These are phyloP conservation scores for Penicillium manginii DNA, from an alignment of 495 filamentous ascomycete genomes.

Conservation along the genomic window DNA sequence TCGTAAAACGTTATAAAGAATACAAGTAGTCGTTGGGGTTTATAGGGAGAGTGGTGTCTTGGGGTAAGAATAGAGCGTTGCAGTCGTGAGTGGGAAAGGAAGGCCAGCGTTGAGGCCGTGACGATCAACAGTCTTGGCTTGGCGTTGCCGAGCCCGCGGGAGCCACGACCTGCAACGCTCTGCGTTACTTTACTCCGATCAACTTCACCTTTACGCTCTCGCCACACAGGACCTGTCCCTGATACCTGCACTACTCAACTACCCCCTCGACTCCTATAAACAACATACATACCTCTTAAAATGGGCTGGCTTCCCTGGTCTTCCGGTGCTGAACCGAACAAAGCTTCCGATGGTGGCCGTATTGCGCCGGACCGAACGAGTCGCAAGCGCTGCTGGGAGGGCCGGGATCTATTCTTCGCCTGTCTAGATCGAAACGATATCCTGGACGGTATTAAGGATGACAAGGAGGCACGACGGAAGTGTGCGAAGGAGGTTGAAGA, in stretches of 20 bases:
- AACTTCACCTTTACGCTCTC: background rate
- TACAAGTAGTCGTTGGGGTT: background rate
- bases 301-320: constrained; percentile 53
- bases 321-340: constrained; percentile 45
- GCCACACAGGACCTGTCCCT: background rate
- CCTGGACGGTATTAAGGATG: constrained; percentile 78
- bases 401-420: constrained; percentile 80
- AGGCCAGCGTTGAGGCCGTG: constrained; percentile 15
- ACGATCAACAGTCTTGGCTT: constrained; percentile 35
- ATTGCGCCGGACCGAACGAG: constrained; percentile 77
- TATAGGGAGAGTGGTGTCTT: background rate
- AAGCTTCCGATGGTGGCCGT: constrained; percentile 62
- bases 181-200: background rate
- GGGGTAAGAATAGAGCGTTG: constrained; percentile 1
- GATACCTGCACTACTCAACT: background rate
- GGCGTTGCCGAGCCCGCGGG: constrained; percentile 25
- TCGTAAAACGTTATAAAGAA: background rate
- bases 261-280: background rate
- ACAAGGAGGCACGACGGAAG: constrained; percentile 61
- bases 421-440: constrained; percentile 84
- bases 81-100: constrained; percentile 13
- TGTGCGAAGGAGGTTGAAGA: constrained; percentile 67
- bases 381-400: constrained; percentile 82
- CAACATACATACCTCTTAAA: constrained; percentile 27
- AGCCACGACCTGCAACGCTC: constrained; percentile 18